phyloP scores from a whole-genome alignment of 75 land plant species.

The Larix kaempferi region DNA sequence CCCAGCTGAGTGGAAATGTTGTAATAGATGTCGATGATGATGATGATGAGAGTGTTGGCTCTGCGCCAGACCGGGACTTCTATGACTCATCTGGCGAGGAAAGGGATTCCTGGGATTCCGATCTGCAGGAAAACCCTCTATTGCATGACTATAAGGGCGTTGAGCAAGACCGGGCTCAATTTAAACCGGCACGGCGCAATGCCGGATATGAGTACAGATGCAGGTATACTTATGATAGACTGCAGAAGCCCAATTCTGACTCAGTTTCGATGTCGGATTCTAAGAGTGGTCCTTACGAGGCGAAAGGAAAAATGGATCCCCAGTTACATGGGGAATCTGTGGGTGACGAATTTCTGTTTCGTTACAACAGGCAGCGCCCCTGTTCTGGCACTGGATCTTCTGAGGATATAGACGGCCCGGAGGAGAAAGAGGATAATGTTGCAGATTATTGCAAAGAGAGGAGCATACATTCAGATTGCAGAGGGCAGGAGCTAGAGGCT shows the following conservation, averaged over 20 bases:
- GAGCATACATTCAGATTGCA: background rate
- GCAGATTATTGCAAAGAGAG: background rate
- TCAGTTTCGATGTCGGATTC: background rate
- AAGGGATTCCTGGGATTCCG: slow-evolving; percentile 16
- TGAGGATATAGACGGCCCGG: slow-evolving; percentile 1
- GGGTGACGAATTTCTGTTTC: background rate
- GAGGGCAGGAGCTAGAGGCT: background rate
- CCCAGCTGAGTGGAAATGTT: slow-evolving; percentile 1
- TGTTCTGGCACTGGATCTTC: slow-evolving; percentile 9
- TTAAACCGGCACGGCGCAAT: background rate
- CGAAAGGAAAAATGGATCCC: background rate
- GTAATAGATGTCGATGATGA: slow-evolving; percentile 18
- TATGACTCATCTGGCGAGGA: slow-evolving; percentile 29
- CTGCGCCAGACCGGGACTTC: slow-evolving; percentile 20
- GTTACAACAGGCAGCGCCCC: background rate
- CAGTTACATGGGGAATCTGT: slow-evolving; percentile 2
- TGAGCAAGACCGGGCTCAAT: background rate
- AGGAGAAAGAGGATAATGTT: slow-evolving; percentile 4
- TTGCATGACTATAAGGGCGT: slow-evolving; percentile 1
- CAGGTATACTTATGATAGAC: slow-evolving; percentile 1
- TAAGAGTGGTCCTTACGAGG: background rate
- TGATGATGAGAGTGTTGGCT: slow-evolving; percentile 47
- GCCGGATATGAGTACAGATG: slow-evolving; percentile 10
- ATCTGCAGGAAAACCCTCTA: slow-evolving; percentile 13
- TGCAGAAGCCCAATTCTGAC: background rate